A percentile compares a stretch with the other conserved stretches of the same genome.
phyloP scores from a whole-genome alignment of 768 basidiomycete species.

The Leccinum fibrillosum region DNA sequence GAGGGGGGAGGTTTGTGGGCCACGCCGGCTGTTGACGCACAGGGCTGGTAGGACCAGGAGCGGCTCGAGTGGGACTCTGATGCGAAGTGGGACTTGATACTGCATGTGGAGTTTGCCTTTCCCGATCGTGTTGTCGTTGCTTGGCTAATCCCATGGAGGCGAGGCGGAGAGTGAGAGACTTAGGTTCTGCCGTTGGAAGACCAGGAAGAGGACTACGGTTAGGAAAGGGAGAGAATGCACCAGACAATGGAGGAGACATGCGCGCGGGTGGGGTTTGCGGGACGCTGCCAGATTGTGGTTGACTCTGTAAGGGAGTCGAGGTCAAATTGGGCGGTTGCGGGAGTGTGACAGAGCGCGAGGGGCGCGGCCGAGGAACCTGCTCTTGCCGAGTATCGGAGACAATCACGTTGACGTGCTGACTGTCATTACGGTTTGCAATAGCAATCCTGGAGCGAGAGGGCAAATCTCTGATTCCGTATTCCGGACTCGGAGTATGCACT shows the following conservation, averaged over 20 bases:
- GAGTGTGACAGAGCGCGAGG: conserved; percentile 21
- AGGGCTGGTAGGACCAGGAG: conserved; percentile 9
- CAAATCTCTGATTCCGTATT: conserved; percentile 44
- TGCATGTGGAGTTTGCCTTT: conserved; percentile 11
- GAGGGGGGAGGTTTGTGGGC: conserved; percentile 26
- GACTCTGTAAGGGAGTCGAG: conserved; percentile 2
- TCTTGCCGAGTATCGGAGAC: not conserved
- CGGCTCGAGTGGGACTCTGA: conserved; percentile 15
- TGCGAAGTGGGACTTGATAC: not conserved
- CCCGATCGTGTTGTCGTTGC: conserved; percentile 17
- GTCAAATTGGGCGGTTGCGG: conserved; percentile 18
- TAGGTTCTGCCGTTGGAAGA: conserved; percentile 13
- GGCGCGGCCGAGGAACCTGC: conserved; percentile 5
- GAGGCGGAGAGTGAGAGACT: conserved; percentile 33
- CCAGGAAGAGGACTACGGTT: conserved; percentile 2
- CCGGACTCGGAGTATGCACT: conserved; percentile 29
- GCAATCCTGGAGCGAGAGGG: conserved; percentile 31
- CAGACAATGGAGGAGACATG: conserved; percentile 8
- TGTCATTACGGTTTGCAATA: conserved; percentile 17
- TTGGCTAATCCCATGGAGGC: conserved; percentile 27
- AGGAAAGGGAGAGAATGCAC: conserved; percentile 7
- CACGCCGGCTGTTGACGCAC: conserved; percentile 20
- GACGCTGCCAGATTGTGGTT: not conserved
- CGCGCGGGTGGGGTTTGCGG: conserved; percentile 9
- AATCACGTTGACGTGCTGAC: not conserved